These are phyloP conservation scores for Arthrobotrys entomopaga DNA, from an alignment of 2,329 filamentous ascomycete species.

Conservation along the genomic window DNA sequence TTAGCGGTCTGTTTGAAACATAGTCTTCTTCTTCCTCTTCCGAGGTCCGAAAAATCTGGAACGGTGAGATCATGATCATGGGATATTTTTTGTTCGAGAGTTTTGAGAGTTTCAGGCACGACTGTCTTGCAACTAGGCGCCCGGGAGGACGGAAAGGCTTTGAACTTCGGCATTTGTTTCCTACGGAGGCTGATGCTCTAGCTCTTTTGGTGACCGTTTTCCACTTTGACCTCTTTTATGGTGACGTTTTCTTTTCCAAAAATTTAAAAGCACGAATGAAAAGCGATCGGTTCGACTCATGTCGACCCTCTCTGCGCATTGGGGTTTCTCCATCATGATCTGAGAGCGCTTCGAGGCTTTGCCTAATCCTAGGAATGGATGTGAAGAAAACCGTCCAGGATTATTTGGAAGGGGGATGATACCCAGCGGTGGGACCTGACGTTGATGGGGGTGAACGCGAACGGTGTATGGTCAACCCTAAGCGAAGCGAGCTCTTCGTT, in stretches of 20 bases:
- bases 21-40: conserved; percentile 14
- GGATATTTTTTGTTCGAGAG: background rate
- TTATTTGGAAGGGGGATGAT: conserved; percentile 8
- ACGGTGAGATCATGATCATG: conserved; percentile 9
- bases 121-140: background rate
- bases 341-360: conserved; percentile 26
- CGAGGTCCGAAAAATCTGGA: conserved; percentile 35
- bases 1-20: background rate
- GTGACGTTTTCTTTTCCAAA: conserved; percentile 21
- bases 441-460: background rate
- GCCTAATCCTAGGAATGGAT: conserved; percentile 31
- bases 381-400: conserved; percentile 16
- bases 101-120: background rate
- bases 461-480: background rate
- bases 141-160: background rate
- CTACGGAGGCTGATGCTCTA: conserved; percentile 5
- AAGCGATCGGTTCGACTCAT: background rate
- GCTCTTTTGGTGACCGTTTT: background rate
- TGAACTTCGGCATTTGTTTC: background rate
- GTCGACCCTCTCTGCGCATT: conserved; percentile 5
- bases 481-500: conserved; percentile 52
- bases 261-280: conserved; percentile 33
- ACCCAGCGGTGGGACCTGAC: conserved; percentile 7
- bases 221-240: conserved; percentile 3
- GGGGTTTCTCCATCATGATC: conserved; percentile 6